Conservation (phyloP, 176 grass and related monocot genomes). For the Musa acuminata region DNA sequence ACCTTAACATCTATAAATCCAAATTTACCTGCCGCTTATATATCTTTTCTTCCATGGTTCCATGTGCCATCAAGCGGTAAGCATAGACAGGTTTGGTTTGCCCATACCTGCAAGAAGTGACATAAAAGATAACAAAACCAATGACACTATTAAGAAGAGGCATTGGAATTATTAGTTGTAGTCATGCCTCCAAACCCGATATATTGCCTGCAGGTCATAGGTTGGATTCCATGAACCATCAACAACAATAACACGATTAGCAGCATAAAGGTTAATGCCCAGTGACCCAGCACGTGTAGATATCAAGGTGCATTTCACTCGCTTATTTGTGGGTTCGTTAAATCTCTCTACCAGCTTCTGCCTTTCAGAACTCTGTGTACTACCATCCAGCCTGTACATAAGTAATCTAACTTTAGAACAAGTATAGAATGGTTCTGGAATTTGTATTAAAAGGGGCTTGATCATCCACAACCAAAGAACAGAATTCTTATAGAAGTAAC, state of each 20-base stretch:
- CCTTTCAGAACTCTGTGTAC: conserved; percentile 72
- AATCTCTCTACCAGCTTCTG: conserved; percentile 90
- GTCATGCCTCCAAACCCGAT: conserved; percentile 93
- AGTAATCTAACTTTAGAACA: not conserved
- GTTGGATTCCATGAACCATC: conserved; percentile 99
- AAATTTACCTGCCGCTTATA: conserved; percentile 83
- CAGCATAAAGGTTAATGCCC: conserved; percentile 93
- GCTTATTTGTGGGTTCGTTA: conserved; percentile 68
- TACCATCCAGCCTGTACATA: conserved; percentile 81
- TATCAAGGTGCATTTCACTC: conserved; percentile 89
- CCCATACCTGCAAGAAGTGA: conserved; percentile 64
- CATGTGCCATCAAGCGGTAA: conserved; percentile 85
- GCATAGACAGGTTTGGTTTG: conserved; percentile 88
- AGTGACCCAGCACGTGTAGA: conserved; percentile 98
- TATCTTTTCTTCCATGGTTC: conserved; percentile 99
- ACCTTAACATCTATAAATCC: not conserved
- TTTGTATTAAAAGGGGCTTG: not conserved
- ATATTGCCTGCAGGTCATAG: conserved; percentile 95
- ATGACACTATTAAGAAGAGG: conserved; percentile 16
- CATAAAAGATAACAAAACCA: conserved; percentile 6
- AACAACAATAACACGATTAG: conserved; percentile 86
- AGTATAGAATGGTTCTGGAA: not conserved
- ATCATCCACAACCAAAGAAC: not conserved
- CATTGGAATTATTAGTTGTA: conserved; percentile 16
- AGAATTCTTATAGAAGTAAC: not conserved